Base-by-base conservation (phyloP, 768 basidiomycete genomes). In the Cantharellus cinnabarinus region DNA sequence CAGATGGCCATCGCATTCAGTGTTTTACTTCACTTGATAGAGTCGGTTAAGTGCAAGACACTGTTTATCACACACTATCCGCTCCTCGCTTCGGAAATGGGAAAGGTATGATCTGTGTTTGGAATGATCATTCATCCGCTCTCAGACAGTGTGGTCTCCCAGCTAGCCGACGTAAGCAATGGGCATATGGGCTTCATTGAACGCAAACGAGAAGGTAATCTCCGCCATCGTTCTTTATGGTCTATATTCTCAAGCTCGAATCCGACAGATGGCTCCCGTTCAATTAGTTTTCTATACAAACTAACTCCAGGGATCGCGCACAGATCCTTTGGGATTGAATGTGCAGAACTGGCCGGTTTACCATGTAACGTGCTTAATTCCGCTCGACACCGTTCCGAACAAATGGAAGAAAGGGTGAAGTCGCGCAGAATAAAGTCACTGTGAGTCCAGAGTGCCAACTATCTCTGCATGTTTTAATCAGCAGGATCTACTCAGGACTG, bases 31-130 rank as follows among this genome's bases (percentile, higher is more conserved):
- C 77, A 89, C 58, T 74, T 93, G 4, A 74, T 83, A 14, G 69
- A 76, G 62, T 68, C 66, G 1, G 76, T 74, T 37, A 75, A 75
- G 62, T 82, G 80, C 70, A 83, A 82, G 68, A 86, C 85, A 1
- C 70, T 97, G 41, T 98, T 97, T 69, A 94, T 97, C 65, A 97
- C 94, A 0, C 93, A 97, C 67, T 97, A 95, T 66, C 90, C 91
- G 2, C 72, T 82, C 41, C 78, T 94, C 7, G 88, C 88, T n/a
- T 70, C 74, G 3, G 79, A 80, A 50, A 66, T 89, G 35, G 63
- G 60, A 54, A 41, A 61, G 63, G 63, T 63, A 2, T 10, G 58
- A 40, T 14, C 42, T n/a, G 20, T 3, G 2, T 42, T 20, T 14
- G 4, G 38, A 42, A 10, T 57, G 29, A 4, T 20, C 0, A 29